Base-by-base conservation (phyloP, 2,329 filamentous ascomycete species). In the Talaromyces verruculosus region DNA sequence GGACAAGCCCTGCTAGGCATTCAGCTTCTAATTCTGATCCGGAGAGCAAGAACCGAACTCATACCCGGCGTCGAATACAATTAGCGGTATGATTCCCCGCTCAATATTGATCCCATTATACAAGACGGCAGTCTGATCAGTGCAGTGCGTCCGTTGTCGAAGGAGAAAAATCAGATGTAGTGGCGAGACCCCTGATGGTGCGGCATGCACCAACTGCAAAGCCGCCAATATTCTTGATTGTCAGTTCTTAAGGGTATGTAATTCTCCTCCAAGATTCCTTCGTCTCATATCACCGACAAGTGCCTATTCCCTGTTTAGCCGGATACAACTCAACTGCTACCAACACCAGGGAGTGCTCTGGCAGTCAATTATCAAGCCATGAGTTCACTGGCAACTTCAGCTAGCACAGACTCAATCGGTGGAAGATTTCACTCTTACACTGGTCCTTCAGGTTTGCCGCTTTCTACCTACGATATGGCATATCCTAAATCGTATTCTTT, bases 121-220 rank as follows among this genome's bases (percentile, higher is more conserved):
- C 15, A 43, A 55, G 41, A 55, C 64, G 25, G 25, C 19, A 66
- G 45, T 67, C 64, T 37, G 35, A 68, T 61, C n/a, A 37, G 22
- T 53, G 5, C 69, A 97, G 94, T 98, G 94, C 77, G 87, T 88
- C 41, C 88, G 94, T 70, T 98, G 94, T 79, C 88, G 94, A 67
- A 93, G 94, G 80, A 87, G 94, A 67, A 98, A 98, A 83, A 98
- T 98, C 72, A 90, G 92, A 71, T 98, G 94, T 81, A 96, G 91
- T 73, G 94, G 94, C 51, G 92, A 97, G 75, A 83, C 85, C 39
- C 91, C 90, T 37, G 87, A 89, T 72, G 90, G 90, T n/a, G 80
- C 83, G 45, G 88, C 89, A n/a, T 98, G 94, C 78, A 83, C 85
- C 11, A 96, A 93, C 77, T 98, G 94, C 82, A 90, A 88, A 72